Percentiles rank a stretch among this genome's conserved stretches.
Conservation (phyloP, 805 yeast genomes). For the Kazachstania martiniae region DNA sequence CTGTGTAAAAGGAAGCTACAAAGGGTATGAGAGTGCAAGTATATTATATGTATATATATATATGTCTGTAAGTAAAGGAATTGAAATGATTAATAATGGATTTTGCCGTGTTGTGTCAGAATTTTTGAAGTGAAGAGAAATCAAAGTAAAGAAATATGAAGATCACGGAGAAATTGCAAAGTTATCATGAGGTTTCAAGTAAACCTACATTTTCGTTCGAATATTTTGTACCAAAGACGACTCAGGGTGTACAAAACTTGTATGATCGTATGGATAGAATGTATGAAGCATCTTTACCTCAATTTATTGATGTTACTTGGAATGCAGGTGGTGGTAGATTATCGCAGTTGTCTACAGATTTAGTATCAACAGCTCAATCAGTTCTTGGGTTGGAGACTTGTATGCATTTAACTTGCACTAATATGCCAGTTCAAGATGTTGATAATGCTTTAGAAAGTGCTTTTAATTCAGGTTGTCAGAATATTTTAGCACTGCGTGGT, state of each 20-base stretch:
- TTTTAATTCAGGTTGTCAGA: constrained; percentile 85
- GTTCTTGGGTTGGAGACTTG: constrained; percentile 91
- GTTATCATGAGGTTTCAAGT: constrained; percentile 22
- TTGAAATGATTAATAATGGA: too few relatives aligned
- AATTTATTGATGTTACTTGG: constrained; percentile 95
- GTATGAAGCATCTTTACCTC: constrained; percentile 76
- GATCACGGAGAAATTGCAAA: constrained; percentile 31
- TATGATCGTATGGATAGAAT: constrained; percentile 97
- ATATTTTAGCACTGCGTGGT: constrained; percentile 88
- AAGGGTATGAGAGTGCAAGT: too few relatives aligned
- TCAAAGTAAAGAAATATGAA: too few relatives aligned
- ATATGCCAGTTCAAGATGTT: constrained; percentile 72
- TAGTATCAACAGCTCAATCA: constrained; percentile 83
- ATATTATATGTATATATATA: too few relatives aligned
- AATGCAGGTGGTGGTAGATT: constrained; percentile 86
- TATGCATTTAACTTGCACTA: constrained; percentile 96
- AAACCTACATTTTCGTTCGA: constrained; percentile 85
- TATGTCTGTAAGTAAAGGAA: too few relatives aligned
- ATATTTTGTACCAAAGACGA: constrained; percentile 93
- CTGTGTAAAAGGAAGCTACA: too few relatives aligned
- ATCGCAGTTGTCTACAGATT: constrained; percentile 76
- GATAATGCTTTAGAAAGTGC: constrained; percentile 82
- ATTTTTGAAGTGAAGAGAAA: too few relatives aligned
- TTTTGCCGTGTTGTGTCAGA: too few relatives aligned
- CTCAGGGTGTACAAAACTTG: constrained; percentile 91